phyloP scores from a whole-genome alignment of 805 yeast species.

The Candida pseudofarinosa region DNA sequence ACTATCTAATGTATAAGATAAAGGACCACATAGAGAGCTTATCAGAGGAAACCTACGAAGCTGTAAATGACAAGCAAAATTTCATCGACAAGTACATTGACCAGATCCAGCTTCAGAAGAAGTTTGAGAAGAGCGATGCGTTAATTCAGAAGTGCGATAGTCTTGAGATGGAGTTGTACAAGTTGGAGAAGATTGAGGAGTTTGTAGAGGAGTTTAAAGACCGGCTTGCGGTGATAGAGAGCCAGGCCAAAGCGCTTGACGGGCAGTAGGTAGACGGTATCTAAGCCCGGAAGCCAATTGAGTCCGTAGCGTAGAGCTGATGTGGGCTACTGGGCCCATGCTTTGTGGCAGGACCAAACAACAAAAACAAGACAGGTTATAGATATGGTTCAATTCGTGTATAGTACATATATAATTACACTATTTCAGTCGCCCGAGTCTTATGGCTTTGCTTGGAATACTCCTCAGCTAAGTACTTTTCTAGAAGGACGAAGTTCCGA shows the following conservation, averaged over 20 bases:
- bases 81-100: slow-evolving; percentile 20
- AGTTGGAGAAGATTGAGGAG: slow-evolving; percentile 46
- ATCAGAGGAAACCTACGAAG: slow-evolving; percentile 34
- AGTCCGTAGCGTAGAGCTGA: too few relatives aligned
- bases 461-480: slow-evolving; percentile 33
- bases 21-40: slow-evolving; percentile 50
- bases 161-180: slow-evolving; percentile 49
- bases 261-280: too few relatives aligned
- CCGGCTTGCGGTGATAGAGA: slow-evolving; percentile 33
- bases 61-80: slow-evolving; percentile 30
- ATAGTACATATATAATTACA: too few relatives aligned
- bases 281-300: too few relatives aligned
- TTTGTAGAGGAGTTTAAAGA: slow-evolving; percentile 39
- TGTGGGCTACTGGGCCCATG: too few relatives aligned
- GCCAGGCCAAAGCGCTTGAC: slow-evolving; percentile 8
- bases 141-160: slow-evolving; percentile 45
- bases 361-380: too few relatives aligned
- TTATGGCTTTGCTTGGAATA: slow-evolving; percentile 10
- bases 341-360: too few relatives aligned
- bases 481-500: slow-evolving; percentile 58
- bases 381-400: too few relatives aligned
- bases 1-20: slow-evolving; percentile 60
- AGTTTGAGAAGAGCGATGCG: slow-evolving; percentile 33
- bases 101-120: slow-evolving; percentile 27
- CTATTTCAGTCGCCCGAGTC: neutral